These are phyloP conservation scores for Fusarium newnesense DNA, from an alignment of 2,329 filamentous ascomycete species.

Conservation along the genomic window DNA sequence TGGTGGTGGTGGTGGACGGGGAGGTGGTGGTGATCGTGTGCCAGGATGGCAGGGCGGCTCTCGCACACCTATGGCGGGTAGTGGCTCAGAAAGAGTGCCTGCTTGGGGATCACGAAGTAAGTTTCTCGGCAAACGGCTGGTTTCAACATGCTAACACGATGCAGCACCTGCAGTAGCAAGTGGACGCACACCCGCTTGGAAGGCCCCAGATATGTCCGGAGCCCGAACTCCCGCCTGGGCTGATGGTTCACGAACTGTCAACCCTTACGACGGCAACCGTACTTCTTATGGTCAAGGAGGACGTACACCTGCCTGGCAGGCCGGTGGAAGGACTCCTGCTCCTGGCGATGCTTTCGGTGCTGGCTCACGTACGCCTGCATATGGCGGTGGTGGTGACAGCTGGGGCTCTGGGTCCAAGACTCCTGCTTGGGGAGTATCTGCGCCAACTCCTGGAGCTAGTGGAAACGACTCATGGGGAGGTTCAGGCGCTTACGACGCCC, in stretches of 20 bases:
- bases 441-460: conserved; percentile 67
- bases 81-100: conserved; percentile 75
- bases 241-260: conserved; percentile 73
- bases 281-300: conserved; percentile 81
- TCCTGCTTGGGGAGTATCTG: conserved; percentile 74
- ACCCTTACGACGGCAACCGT: conserved; percentile 77
- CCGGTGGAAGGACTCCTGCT: conserved; percentile 78
- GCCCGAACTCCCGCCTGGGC: conserved; percentile 77
- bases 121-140: conserved; percentile 45
- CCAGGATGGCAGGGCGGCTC: conserved; percentile 72
- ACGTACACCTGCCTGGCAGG: conserved; percentile 81
- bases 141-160: conserved; percentile 39
- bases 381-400: conserved; percentile 63
- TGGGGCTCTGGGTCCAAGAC: conserved; percentile 80
- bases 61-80: conserved; percentile 73
- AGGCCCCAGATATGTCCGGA: conserved; percentile 61
- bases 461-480: conserved; percentile 67
- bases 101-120: conserved; percentile 79
- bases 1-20: conserved; percentile 56
- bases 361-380: conserved; percentile 76
- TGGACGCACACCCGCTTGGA: conserved; percentile 72
- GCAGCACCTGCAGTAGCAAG: conserved; percentile 65
- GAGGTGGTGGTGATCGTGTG: conserved; percentile 57
- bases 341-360: conserved; percentile 69
- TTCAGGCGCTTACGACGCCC: conserved; percentile 72